Evolutionary conservation across 805 yeast species (phyloP).

Genomic region (Cyberlindnera xylosilytica): DNA sequence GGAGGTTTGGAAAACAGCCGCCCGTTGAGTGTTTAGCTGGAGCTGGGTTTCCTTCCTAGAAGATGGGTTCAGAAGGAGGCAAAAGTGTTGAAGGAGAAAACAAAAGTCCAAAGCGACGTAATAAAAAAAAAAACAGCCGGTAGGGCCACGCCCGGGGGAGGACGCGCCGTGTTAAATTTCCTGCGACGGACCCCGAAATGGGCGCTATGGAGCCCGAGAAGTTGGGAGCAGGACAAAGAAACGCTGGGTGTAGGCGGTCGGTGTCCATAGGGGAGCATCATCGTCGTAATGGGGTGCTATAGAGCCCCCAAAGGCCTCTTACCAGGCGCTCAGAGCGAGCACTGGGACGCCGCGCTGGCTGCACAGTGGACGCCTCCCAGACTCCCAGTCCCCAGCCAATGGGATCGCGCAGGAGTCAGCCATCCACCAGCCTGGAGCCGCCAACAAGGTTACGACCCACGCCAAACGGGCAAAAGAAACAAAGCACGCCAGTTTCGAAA

Average conservation of each 20-base stretch:
- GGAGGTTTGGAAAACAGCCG: neutral
- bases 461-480: neutral
- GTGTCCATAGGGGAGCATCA: no score
- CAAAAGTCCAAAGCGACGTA: neutral
- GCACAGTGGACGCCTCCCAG: no score
- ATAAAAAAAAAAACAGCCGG: neutral
- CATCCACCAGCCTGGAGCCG: neutral
- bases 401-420: slow-evolving; percentile 3
- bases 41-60: no score
- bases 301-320: no score
- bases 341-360: neutral
- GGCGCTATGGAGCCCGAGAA: neutral
- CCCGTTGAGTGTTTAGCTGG: neutral
- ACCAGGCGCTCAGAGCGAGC: no score
- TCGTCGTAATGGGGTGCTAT: no score
- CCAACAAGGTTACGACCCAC: neutral
- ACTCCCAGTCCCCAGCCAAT: no score
- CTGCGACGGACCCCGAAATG: neutral
- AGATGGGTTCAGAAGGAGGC: no score
- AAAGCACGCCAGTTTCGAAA: no score
- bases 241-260: no score
- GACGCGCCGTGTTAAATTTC: neutral
- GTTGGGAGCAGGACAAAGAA: neutral
- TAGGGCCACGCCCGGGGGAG: slow-evolving; percentile 7
- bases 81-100: no score